These are phyloP conservation scores for Kazachstania viticola DNA, from an alignment of 805 yeast species.

Conservation along the genomic window DNA sequence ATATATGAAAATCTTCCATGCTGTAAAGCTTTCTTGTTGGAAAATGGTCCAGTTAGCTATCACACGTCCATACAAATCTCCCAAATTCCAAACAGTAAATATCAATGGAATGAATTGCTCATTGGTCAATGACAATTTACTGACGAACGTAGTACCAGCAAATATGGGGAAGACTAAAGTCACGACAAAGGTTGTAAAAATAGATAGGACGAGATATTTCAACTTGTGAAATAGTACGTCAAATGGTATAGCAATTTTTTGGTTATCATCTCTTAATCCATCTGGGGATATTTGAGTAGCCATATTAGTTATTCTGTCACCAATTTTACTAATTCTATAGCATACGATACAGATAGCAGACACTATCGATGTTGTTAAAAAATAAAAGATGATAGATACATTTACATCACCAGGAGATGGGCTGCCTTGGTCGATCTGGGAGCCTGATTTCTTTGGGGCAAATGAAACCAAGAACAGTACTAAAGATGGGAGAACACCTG, in stretches of 20 bases:
- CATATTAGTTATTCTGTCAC: constrained; percentile 4
- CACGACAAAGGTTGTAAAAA: constrained; percentile 60
- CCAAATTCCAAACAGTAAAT: constrained; percentile 78
- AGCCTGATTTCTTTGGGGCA: constrained; percentile 5
- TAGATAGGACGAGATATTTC: constrained; percentile 51
- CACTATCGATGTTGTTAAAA: constrained; percentile 24
- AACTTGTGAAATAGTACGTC: constrained; percentile 48
- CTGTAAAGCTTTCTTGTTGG: constrained; percentile 11
- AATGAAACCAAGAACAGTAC: constrained; percentile 37
- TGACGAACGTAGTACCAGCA: constrained; percentile 57
- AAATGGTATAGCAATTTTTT: constrained; percentile 43
- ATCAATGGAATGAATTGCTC: constrained; percentile 60
- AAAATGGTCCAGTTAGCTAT: constrained; percentile 36
- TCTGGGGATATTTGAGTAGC: constrained; percentile 8
- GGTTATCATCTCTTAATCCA: background rate
- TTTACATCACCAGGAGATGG: constrained; percentile 2
- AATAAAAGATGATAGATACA: constrained; percentile 27
- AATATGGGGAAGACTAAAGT: constrained; percentile 80
- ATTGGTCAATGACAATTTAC: constrained; percentile 22
- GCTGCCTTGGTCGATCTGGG: constrained; percentile 8
- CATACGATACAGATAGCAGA: constrained; percentile 16
- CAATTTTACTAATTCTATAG: constrained; percentile 18
- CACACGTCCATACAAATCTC: constrained; percentile 74
- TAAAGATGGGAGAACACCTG: constrained; percentile 84
- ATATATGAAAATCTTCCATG: constrained; percentile 36